Base-by-base conservation (phyloP, 2,329 filamentous ascomycete genomes). In the Ampelomyces quisqualis region DNA sequence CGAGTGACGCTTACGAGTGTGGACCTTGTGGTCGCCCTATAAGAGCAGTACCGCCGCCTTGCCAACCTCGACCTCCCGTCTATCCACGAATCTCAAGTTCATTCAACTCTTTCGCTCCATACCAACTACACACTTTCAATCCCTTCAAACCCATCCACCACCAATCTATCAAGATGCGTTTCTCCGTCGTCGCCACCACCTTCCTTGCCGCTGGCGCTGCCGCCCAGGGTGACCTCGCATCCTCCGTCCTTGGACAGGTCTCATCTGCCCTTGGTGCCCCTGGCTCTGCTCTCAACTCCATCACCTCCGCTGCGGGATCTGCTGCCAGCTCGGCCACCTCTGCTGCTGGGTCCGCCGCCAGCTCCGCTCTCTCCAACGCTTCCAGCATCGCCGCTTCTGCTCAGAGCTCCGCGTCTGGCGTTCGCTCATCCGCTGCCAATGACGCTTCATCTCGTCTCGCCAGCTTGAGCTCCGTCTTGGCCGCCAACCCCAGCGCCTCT, bases 141-240 rank as follows among this genome's bases (percentile, higher is more conserved):
- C 32, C n/a, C 23, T 23, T 33, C 28, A 31, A 40, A 20, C 35
- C 19, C 20, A 9, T 21, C 17, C 26, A 34, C 29, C 43, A 45
- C 39, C 24, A 19, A 9, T 33, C 39, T 31, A 42, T 54, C 57
- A 64, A 53, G 30, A 67, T 67, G 64, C 62, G 62, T 62, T 67
- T 67, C 60, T 57, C 64, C 47, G 51, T 54, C 53, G 41, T 64
- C 35, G 47, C 64, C 51, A 51, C 56, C 38, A 34, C 54, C 21
- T 49, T 55, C 49, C 44, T 62, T 52, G 62, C 50, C 46, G 61
- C 62, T 43, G 49, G 52, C 40, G 54, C 47, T 37, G 58, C 51
- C 50, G 62, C 60, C 37, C 62, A 66, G 59, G 20, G 22, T n/a
- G 22, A 58, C 28, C n/a, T 55, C 47, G 19, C 57, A 36, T 58